Evolutionary conservation across 352 stramenopile genomes (phyloP), one percentile per base, ranked within the genome.

Genomic region (Globisporangium nagaii): DNA sequence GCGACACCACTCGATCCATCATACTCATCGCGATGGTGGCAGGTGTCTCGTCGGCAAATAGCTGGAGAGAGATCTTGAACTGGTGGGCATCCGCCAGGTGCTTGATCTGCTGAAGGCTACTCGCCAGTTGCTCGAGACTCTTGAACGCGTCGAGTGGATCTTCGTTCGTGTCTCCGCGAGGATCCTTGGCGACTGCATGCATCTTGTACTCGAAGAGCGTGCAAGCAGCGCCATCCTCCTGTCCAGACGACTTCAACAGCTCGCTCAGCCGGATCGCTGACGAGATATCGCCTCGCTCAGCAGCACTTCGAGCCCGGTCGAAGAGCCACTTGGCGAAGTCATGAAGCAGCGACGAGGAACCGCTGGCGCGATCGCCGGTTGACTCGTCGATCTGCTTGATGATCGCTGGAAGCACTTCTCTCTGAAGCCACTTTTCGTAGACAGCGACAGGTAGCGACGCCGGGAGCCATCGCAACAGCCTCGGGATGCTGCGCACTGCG

Each of bases 21-120:
- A 90, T 88, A 41, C 75, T 84, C 80, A 88, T 84, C 5, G 78
- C 80, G 41, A 90, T 90, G 19, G 73, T 78, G 24, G 65, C 56
- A 2, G 80, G 71, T 0, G 75, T 86, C 62, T 90, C 79, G 32
- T 75, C 65, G 37, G 66, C 41, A 22, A 88, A 88, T 9, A 84
- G 49, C 24, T 60, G 52, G 2, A 88, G 55, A 1, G 80, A 85
- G 36, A 88, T 81, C 28, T 71, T 69, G 50, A 89, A 88, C 5
- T 63, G 37, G 54, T 90, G 77, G 9, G 64, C 41, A 7, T 57
- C 46, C 20, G 71, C 60, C 5, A 90, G 61, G 45, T 71, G 48
- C 17, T 81, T 67, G 42, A 90, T 77, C 42, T 90, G 69, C 11
- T 53, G 61, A 17, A 90, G 64, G n/a, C 81, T 70, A 42, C 64